Conservation (phyloP, 352 stramenopile species). For the Elongisporangium undulatum region DNA sequence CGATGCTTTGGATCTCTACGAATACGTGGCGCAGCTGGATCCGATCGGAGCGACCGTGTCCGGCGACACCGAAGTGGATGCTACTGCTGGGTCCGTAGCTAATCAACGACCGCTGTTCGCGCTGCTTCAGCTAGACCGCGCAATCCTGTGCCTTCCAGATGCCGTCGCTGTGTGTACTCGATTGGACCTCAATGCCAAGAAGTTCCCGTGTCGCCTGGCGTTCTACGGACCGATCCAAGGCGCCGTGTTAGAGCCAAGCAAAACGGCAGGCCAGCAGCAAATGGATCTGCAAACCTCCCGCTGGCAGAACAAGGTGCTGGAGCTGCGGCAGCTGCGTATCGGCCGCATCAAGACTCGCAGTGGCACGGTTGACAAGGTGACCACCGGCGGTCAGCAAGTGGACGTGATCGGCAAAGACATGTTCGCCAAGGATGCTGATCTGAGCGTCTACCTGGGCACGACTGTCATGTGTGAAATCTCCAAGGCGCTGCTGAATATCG, state of each 20-base stretch:
- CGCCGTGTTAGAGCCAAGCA: constrained; percentile 14
- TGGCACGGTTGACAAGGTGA: constrained; percentile 58
- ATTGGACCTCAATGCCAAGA: constrained; percentile 63
- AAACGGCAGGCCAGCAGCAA: constrained; percentile 10
- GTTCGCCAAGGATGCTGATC: constrained; percentile 74
- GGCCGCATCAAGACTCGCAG: constrained; percentile 56
- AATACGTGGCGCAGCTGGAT: constrained; percentile 33
- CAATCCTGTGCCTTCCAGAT: constrained; percentile 45
- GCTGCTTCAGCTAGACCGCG: constrained; percentile 66
- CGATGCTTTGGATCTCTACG: constrained; percentile 31
- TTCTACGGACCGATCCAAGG: constrained; percentile 58
- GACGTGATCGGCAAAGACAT: constrained; percentile 66
- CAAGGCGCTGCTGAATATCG: constrained; percentile 35
- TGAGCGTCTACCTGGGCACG: constrained; percentile 47
- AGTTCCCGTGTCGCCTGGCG: constrained; percentile 56
- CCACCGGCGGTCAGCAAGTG: constrained; percentile 6
- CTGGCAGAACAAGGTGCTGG: constrained; percentile 11
- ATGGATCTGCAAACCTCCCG: constrained; percentile 1
- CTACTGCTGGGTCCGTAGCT: neutral
- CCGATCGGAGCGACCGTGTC: constrained; percentile 6
- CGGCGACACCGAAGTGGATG: neutral
- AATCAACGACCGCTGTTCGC: constrained; percentile 27
- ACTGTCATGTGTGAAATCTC: constrained; percentile 44
- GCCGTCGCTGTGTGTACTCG: constrained; percentile 69
- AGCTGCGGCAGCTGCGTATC: constrained; percentile 36